A percentile compares a stretch with the other conserved stretches of the same genome.
These are phyloP conservation scores for Quercus berberidifolia DNA, from an alignment of 306 rosid genomes.

Conservation along the genomic window DNA sequence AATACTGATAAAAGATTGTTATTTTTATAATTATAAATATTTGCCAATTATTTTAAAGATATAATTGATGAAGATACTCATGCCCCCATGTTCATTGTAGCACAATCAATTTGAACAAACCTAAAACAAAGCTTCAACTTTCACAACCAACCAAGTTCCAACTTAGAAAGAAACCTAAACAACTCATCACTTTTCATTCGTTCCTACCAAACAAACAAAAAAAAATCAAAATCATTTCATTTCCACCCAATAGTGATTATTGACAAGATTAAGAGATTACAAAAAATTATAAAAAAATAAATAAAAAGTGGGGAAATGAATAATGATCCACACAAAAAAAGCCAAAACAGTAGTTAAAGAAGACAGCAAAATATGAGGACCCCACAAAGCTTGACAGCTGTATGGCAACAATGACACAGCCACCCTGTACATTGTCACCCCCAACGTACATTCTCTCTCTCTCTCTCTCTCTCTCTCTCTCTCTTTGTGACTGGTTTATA, in stretches of 20 bases:
- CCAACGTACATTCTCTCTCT: conserved; percentile 14
- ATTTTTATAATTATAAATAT: neutral
- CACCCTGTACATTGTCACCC: conserved; percentile 23
- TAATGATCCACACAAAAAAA: neutral
- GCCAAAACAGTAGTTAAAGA: conserved; percentile 21
- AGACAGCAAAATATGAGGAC: conserved; percentile 29
- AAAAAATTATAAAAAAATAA: neutral
- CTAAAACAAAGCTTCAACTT: neutral
- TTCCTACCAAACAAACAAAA: conserved; percentile 9
- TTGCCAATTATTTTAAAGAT: neutral
- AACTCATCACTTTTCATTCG: conserved; percentile 3
- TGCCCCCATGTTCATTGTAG: neutral
- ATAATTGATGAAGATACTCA: neutral
- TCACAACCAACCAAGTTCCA: neutral
- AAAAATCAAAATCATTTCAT: neutral
- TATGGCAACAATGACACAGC: conserved; percentile 23
- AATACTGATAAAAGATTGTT: too few species aligned
- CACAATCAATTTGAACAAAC: neutral
- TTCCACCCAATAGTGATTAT: neutral
- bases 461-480: neutral
- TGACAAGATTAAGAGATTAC: too few species aligned
- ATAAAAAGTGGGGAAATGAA: neutral
- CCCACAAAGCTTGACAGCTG: conserved; percentile 28
- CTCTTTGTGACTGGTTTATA: neutral
- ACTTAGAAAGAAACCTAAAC: neutral